Evolutionary conservation across 2,329 filamentous ascomycete genomes (phyloP), one percentile per base, ranked within the genome.

Genomic region (Penicillium palitans): DNA sequence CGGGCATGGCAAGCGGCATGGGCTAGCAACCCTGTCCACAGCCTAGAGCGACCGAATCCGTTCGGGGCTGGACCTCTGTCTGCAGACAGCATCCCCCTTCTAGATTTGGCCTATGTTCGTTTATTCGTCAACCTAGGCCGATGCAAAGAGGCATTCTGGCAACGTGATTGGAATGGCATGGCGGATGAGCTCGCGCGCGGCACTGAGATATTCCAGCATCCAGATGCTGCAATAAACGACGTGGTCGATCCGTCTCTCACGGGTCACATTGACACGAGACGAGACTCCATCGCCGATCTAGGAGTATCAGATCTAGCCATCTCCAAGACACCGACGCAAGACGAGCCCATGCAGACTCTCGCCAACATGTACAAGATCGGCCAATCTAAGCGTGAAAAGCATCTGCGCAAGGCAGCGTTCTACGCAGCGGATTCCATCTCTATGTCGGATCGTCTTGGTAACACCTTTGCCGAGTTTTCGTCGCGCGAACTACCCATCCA

Each of bases 1-100:
- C 90, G 92, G 72, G 93, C 93, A 8, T 99, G 95, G 95, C 91
- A 96, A 76, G 84, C 89, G 47, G 93, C 92, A 0, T 98, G 93
- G 93, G 87, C 88, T 42, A 90, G 87, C 68, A 96, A 95, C 70
- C 89, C 91, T 2, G 85, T 90, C 44, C 92, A 96, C 73, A 92
- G 88, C 67, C 78, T 95, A 6, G 90, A 96, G 72, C 83, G 91
- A 52, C 91, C 91, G 0, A 96, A 95, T 71, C 90, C 91, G 0
- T 93, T 87, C 68, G 91, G 89, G 5, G 81, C 87, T 59, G 90
- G 91, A 0, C 91, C 93, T 2, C 80, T 98, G 10, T 93, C 92
- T 5, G 90, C 93, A 9, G 93, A 97, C 72, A 90, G 92, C 58
- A 93, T 98, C 63, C 93, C 93, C 2, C 80, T 98, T 4, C 80